Evolutionary conservation across 768 basidiomycete genomes (phyloP).

Genomic region (Lentinula detonsa): DNA sequence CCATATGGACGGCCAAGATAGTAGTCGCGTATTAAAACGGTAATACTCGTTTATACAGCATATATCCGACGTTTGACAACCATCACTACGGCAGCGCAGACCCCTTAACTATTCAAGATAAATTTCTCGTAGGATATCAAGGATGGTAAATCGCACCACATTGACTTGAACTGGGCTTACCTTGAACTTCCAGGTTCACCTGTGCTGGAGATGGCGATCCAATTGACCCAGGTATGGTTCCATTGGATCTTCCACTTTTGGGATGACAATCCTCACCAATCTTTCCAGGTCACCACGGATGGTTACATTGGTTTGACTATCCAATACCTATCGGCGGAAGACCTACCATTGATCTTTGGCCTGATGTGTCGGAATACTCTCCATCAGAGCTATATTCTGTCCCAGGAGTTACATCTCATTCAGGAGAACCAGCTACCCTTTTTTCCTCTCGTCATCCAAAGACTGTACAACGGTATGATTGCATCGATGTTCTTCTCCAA

Average conservation of each 20-base stretch:
- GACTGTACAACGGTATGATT: conserved; percentile 55
- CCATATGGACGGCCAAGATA: neutral
- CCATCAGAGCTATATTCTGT: conserved; percentile 65
- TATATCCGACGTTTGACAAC: neutral
- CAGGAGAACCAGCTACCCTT: conserved; percentile 57
- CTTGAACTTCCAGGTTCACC: conserved; percentile 48
- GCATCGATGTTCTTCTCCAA: neutral
- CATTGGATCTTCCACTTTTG: neutral
- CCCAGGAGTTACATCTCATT: conserved; percentile 53
- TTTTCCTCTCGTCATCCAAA: conserved; percentile 76
- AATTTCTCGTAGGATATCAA: conserved; percentile 82
- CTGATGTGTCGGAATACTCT: conserved; percentile 66
- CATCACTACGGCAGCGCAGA: conserved; percentile 39
- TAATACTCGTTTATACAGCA: conserved; percentile 13
- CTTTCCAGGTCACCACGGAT: conserved; percentile 64
- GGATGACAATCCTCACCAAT: neutral
- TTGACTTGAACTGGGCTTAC: neutral
- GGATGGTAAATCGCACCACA: conserved; percentile 55
- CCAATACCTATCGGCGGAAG: conserved; percentile 65
- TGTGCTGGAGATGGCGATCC: conserved; percentile 66
- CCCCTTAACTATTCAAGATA: conserved; percentile 75
- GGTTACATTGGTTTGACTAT: conserved; percentile 80
- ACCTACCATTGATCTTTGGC: conserved; percentile 76
- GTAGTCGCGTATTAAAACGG: conserved; percentile 37
- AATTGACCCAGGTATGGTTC: conserved; percentile 47